Evolutionary conservation across 2,329 filamentous ascomycete genomes (phyloP).

Genomic region (Cladobotryum mycophilum): DNA sequence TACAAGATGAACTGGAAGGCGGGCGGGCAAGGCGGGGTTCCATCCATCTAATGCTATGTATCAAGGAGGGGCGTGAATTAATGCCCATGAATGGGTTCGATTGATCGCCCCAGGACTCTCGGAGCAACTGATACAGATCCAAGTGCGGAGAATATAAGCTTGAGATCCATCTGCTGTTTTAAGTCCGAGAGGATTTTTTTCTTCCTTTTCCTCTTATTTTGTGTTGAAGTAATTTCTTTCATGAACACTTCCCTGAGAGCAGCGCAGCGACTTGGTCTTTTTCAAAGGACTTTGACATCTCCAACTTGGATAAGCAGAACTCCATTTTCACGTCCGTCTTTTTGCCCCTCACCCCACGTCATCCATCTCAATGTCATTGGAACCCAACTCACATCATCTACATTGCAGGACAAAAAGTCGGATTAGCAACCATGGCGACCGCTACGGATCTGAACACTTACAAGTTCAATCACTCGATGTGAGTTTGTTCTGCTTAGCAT

Average conservation of each 20-base stretch:
- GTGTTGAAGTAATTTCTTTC: too few species aligned
- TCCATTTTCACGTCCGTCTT: not conserved
- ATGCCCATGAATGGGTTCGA: too few species aligned
- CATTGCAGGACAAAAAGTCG: slow-evolving; percentile 13
- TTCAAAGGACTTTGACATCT: not conserved
- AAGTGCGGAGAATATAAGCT: too few species aligned
- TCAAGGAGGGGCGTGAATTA: too few species aligned
- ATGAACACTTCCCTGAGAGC: slow-evolving; percentile 3
- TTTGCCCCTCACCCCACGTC: not conserved
- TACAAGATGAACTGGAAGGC: too few species aligned
- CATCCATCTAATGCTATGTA: too few species aligned
- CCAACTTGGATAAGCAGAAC: not conserved
- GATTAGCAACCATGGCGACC: slow-evolving; percentile 52
- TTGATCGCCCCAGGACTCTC: too few species aligned
- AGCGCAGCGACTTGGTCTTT: slow-evolving; percentile 4
- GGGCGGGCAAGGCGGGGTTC: too few species aligned
- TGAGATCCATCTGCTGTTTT: too few species aligned
- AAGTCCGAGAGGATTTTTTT: too few species aligned
- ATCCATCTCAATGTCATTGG: slow-evolving; percentile 1
- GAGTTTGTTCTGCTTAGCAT: slow-evolving; percentile 23
- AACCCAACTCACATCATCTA: not conserved
- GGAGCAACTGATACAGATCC: too few species aligned
- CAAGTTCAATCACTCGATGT: slow-evolving; percentile 87
- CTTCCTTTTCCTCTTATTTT: too few species aligned
- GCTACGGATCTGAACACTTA: slow-evolving; percentile 71